Base-by-base conservation (phyloP, 2,329 filamentous ascomycete species). In the Leptographium radiaticola region DNA sequence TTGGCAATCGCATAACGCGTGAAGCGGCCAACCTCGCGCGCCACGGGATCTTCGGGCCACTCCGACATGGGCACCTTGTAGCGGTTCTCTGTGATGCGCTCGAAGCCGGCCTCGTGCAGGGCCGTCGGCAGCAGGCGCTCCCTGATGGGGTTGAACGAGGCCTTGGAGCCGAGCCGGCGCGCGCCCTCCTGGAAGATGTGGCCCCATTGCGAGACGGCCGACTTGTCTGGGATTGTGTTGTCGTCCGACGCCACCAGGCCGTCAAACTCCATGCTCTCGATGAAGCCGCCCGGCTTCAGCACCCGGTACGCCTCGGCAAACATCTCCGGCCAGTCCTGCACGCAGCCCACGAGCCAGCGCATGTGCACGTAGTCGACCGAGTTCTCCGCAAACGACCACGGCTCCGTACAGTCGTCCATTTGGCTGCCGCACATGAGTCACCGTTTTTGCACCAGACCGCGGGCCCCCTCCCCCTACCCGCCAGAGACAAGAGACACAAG, bases 221-320 rank as follows among this genome's bases (percentile, higher is more conserved):
- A 54, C 31, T 46, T 56, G 10, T 55, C 53, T 6, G 31, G 15
- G 2, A 62, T 54, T 7, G 59, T 53, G 6, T 56, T 59, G 55
- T 66, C 64, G 49, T 66, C 64, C 55, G 56, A 58, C 34, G 53
- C 15, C 49, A 62, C 54, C 38, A 43, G 30, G 9, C 55, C 47
- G 16, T 53, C 55, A 0, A 56, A 40, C 15, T 61, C 59, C 31
- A 56, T 46, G 36, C 48, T 56, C 49, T 65, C 63, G 39, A 65
- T 60, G 60, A 59, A 80, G 10, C 73, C 78, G 16, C 77, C 78
- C 1, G 79, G 77, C 59, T 74, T 75, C 33, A 64, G 52, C 8
- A 53, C 47, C 18, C 49, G 55, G 43, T 56, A 63, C 1, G 58
- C 59, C 52, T 62, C 53, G 31, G 51, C 55, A 20, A 61, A 56